Base-by-base conservation (phyloP, 768 basidiomycete species). In the Pisolithus marmoratus region DNA sequence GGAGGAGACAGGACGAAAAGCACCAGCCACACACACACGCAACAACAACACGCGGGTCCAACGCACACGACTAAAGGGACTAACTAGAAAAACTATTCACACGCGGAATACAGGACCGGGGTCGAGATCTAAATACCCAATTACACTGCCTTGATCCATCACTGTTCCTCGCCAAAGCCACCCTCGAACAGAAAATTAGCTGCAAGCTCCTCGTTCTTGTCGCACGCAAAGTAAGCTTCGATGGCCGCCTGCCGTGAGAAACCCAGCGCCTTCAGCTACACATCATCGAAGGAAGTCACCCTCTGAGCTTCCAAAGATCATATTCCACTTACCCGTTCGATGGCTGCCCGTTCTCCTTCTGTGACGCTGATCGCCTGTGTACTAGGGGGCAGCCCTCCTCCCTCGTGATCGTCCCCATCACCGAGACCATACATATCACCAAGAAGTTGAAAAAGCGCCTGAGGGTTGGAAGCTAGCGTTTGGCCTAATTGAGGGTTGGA, bases 201-300 rank as follows among this genome's bases (percentile, higher is more conserved):
- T 8, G 96, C 94, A 19, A 94, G 71, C 64, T 97, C 93, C 71
- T 98, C 96, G 63, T 98, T 93, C 79, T 90, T 93, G 67, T 93
- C 96, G 68, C 94, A 97, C 2, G 85, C 89, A 64, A 95, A 81
- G 70, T 90, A 99, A 1, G 96, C 96, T 68, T 97, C 82, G 34
- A 94, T 71, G n/a, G 78, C 95, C 0, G 74, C 73, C 41, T 93
- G 77, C 38, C 91, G 80, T 17, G 89, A 68, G 68, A 99, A 98
- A 1, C 96, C 95, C 43, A 98, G 81, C 1, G 73, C 85, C 70
- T 90, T 82, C 55, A 96, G 74, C 94, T 96, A 57, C n/a, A n/a
- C n/a, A n/a, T n/a, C n/a, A 50, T 5, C 41, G 31, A 56, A 54
- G 46, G 17, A n/a, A 29, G 26, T 34, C 8, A 27, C 12, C 44